Evolutionary conservation across 768 basidiomycete species (phyloP), one percentile per base, ranked within the genome.

Genomic region (Hortiboletus campestris): DNA sequence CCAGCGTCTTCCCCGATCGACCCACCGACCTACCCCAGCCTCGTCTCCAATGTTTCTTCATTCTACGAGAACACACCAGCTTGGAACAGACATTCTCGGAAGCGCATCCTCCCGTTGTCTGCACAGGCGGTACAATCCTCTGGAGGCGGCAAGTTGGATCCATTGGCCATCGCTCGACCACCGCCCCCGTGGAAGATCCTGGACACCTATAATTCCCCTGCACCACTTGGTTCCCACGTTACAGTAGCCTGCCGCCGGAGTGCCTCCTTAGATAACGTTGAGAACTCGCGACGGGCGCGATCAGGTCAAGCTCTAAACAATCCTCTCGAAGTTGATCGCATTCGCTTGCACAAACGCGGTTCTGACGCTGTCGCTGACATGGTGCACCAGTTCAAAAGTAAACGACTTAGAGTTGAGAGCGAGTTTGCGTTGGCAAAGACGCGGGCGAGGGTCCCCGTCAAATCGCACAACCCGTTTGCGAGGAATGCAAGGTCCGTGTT

Each of bases 171-270:
- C 39, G 60, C 62, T 48, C 65, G 70, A 42, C 34, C 49, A 6
- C 69, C 70, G 4, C 70, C 67, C 20, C 57, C 65, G 5, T 71
- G 71, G 71, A 63, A 50, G 8, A 31, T 22, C 17, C 39, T 61
- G 13, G 59, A 60, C 17, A 35, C 31, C 40, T 14, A 20, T 43
- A 51, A 12, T 9, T 2, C 40, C 29, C 19, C 14, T 29, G 32
- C 16, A 29, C 31, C 28, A 40, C 22, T n/a, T 28, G 36, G 42
- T 6, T 17, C n/a, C 8, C 19, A 20, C n/a, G 10, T n/a, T 10
- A 19, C 8, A n/a, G 12, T 8, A 32, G 16, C 36, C 7, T 17
- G n/a, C 20, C 35, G 31, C 39, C 48, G 22, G 5, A 17, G 43
- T 43, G 14, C 31, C 25, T 4, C 31, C n/a, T n/a, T n/a, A 3